Conservation (phyloP, 2,329 filamentous ascomycete species). For the Bipolaris sorokiniana region DNA sequence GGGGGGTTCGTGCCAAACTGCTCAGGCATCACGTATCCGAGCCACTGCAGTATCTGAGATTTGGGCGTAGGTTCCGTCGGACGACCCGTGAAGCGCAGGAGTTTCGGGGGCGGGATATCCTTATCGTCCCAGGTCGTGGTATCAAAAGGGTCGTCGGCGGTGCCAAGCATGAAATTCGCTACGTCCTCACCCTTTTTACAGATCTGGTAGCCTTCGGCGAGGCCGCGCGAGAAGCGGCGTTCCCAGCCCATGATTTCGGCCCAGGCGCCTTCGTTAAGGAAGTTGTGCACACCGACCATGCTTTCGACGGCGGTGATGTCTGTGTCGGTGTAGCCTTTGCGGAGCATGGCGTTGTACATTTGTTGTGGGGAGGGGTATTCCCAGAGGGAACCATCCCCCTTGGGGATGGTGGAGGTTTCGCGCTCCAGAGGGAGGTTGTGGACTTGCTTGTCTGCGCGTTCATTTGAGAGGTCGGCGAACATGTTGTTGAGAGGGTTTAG, state of each 20-base stretch:
- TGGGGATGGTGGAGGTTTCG: slow-evolving; percentile 89
- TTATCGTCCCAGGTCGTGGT: slow-evolving; percentile 45
- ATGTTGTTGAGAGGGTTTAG: slow-evolving; percentile 92
- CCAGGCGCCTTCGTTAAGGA: slow-evolving; percentile 97
- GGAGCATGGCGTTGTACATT: slow-evolving; percentile 98
- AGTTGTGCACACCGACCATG: slow-evolving; percentile 99
- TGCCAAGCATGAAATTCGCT: slow-evolving; percentile 59
- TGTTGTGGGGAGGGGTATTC: slow-evolving; percentile 98
- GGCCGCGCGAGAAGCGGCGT: slow-evolving; percentile 76
- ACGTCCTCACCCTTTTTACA: slow-evolving; percentile 78
- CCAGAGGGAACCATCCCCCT: slow-evolving; percentile 80
- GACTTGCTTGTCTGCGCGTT: slow-evolving; percentile 74
- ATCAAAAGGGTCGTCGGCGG: slow-evolving; percentile 39
- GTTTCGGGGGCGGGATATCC: slow-evolving; percentile 64
- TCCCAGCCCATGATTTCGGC: slow-evolving; percentile 95
- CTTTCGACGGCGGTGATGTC: slow-evolving; percentile 90
- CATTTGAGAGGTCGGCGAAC: slow-evolving; percentile 85
- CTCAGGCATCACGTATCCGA: slow-evolving; percentile 79
- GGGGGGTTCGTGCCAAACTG: slow-evolving; percentile 82
- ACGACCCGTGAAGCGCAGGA: slow-evolving; percentile 86
- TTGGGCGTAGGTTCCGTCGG: slow-evolving; percentile 92
- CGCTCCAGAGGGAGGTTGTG: slow-evolving; percentile 77
- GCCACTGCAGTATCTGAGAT: slow-evolving; percentile 78
- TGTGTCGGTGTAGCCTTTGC: slow-evolving; percentile 95
- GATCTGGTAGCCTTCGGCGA: slow-evolving; percentile 73